Base-by-base conservation (phyloP, 2,329 filamentous ascomycete species). In the Exophiala xenobiotica region DNA sequence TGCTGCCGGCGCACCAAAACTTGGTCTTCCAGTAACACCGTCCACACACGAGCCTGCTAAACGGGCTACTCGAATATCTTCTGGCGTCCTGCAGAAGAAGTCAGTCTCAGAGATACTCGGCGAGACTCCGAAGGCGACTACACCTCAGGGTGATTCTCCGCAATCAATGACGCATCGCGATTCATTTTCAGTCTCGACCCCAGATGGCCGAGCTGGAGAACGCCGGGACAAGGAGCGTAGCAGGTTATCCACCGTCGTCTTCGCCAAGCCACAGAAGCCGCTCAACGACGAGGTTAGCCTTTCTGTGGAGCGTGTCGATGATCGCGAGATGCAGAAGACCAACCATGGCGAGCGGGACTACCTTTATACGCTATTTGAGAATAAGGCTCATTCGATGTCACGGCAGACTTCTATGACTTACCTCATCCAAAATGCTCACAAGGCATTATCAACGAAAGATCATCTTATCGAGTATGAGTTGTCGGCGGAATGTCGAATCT, bases 401-500 rank as follows among this genome's bases (percentile, higher is more conserved):
- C 70, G 77, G 53, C 74, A 76, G 35, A 69, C 69, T 14, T 73
- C 77, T 19, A 70, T 86, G n/a, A 74, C 88, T 50, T 85, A 88
- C 35, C 78, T 97, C 0, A 75, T 97, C 3, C 81, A 85, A 49
- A 86, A 88, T 38, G 88, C 91, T 3, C 87, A 91, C 64, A 99
- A 99, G 68, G 95, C 90, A 0, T 75, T 97, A 8, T 90, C 87
- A 1, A 97, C 92, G 0, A 78, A 85, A 1, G 91, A 96, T 65
- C 85, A 91, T 44, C 85, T 90, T 51, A 81, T 95, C 1, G 86
- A 90, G 37, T 83, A 95, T 33, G 82, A 90, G 42, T 91, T 97
- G 63, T 85, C 87, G 51, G 90, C 95, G 68, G 89, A 95, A 46
- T 93, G 89, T 63, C 86, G 89, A 49, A 88, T 96, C 23, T 70